Conservation (phyloP, 768 basidiomycete species). For the Brasilioporus rufonigricans region DNA sequence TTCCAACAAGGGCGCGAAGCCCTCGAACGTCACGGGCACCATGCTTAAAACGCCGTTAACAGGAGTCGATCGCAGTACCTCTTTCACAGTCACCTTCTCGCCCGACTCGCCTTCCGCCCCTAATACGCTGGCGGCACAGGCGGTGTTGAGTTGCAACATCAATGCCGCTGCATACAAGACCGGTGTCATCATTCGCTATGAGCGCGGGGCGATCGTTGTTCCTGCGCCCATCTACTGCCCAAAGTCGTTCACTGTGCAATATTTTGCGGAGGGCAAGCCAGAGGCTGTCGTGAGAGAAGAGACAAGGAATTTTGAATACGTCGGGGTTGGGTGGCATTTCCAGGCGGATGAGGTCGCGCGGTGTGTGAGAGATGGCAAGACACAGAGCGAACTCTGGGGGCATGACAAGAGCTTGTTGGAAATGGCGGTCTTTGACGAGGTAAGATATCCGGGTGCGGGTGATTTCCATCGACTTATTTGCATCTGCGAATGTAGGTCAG, state of each 20-base stretch:
- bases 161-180: slow-evolving; percentile 45
- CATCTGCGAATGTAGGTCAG: slow-evolving; percentile 46
- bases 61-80: slow-evolving; percentile 74
- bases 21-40: slow-evolving; percentile 58
- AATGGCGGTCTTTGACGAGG: slow-evolving; percentile 87
- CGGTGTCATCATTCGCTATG: slow-evolving; percentile 70
- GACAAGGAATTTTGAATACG: slow-evolving; percentile 53
- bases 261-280: slow-evolving; percentile 48
- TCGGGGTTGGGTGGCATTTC: slow-evolving; percentile 77
- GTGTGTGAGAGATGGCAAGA: slow-evolving; percentile 69
- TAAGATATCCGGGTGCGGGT: slow-evolving; percentile 27
- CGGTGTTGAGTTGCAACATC: slow-evolving; percentile 68
- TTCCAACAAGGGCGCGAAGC: slow-evolving; percentile 56
- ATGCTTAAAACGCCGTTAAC: slow-evolving; percentile 80
- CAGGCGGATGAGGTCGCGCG: slow-evolving; percentile 87
- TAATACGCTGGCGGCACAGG: slow-evolving; percentile 59
- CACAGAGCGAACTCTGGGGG: slow-evolving; percentile 71
- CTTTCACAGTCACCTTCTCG: slow-evolving; percentile 70
- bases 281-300: slow-evolving; percentile 52
- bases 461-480: slow-evolving; percentile 11
- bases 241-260: slow-evolving; percentile 61
- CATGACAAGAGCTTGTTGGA: slow-evolving; percentile 77
- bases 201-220: slow-evolving; percentile 66
- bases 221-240: slow-evolving; percentile 66
- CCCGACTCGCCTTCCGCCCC: slow-evolving; percentile 36